Evolutionary conservation across 345 rosid genomes (phyloP).

Genomic region (Jatropha curcas): DNA sequence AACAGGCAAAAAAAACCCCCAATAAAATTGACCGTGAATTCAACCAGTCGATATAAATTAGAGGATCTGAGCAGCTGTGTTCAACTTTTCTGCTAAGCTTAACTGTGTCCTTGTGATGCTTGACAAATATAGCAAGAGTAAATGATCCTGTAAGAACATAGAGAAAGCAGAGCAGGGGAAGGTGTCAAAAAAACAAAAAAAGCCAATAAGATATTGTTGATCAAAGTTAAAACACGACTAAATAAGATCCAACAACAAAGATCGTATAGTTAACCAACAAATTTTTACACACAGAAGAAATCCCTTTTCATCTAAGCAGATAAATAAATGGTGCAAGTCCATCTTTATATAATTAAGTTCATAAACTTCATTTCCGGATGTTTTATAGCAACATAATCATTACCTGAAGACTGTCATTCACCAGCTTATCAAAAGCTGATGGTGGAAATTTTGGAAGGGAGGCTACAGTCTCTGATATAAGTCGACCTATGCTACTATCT

Average conservation of each 20-base stretch:
- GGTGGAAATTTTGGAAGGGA: slow-evolving; percentile 79
- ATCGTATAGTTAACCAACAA: not conserved
- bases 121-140: slow-evolving; percentile 77
- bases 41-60: slow-evolving; percentile 22
- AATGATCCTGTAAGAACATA: slow-evolving; percentile 59
- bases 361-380: not conserved
- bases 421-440: slow-evolving; percentile 73
- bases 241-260: not conserved
- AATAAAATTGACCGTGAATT: slow-evolving; percentile 5
- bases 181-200: not conserved
- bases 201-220: no score
- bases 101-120: slow-evolving; percentile 94
- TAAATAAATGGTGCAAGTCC: not conserved
- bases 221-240: not conserved
- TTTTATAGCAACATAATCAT: not conserved
- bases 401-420: slow-evolving; percentile 91
- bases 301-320: not conserved
- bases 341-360: not conserved
- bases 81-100: slow-evolving; percentile 84
- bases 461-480: slow-evolving; percentile 63
- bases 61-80: slow-evolving; percentile 86
- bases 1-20: not conserved
- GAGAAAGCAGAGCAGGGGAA: not conserved
- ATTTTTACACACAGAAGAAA: not conserved
- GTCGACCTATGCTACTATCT: slow-evolving; percentile 76